Evolutionary conservation across 139 green algal genomes (phyloP).

Genomic region (Closterium sp.): DNA sequence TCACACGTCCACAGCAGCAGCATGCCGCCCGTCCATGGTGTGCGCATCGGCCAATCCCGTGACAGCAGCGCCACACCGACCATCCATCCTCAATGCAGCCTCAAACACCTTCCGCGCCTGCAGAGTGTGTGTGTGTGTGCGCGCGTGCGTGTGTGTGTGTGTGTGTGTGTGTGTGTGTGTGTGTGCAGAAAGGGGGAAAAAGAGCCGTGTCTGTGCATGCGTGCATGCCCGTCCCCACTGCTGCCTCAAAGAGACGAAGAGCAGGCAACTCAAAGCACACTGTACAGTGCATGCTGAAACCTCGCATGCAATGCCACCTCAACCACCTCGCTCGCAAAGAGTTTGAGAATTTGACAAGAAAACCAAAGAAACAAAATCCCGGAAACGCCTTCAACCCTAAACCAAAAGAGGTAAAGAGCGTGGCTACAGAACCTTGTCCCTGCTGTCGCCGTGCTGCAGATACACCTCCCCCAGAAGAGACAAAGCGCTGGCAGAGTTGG

Average conservation of each 20-base stretch:
- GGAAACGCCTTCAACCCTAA: background rate
- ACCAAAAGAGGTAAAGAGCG: background rate
- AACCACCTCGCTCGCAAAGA: background rate
- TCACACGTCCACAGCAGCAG: background rate
- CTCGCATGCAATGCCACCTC: background rate
- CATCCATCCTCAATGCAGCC: background rate
- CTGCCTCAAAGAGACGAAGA: too few species aligned
- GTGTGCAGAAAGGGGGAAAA: too few species aligned
- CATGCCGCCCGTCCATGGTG: background rate
- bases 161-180: too few species aligned
- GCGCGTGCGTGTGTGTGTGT: too few species aligned
- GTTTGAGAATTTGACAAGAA: background rate
- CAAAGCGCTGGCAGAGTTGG: background rate
- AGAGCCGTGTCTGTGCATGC: too few species aligned
- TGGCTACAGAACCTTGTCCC: background rate
- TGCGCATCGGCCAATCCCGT: background rate
- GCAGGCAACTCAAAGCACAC: too few species aligned
- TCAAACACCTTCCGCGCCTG: background rate
- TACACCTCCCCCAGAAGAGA: conserved; percentile 1
- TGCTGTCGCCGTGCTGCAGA: background rate
- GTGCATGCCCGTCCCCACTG: too few species aligned
- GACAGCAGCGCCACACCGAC: background rate
- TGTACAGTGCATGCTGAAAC: too few species aligned
- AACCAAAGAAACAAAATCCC: background rate
- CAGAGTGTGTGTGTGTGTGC: too few species aligned